Percentiles rank a stretch among this genome's conserved stretches.
Conservation (phyloP, 306 rosid genomes). For the Vachellia collinsii region DNA sequence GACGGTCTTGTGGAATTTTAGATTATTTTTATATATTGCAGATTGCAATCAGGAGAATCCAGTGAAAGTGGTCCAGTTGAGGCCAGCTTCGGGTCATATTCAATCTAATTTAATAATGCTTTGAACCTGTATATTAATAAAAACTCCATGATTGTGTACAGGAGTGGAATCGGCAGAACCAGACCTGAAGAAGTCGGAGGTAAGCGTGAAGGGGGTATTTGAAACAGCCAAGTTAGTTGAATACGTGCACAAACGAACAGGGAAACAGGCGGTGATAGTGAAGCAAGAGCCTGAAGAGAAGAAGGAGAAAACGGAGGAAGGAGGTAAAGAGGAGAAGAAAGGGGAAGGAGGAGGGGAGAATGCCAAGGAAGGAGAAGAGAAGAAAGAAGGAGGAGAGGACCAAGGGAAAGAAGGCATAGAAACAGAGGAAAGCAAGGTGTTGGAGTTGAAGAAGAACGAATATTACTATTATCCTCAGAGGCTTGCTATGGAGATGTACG, state of each 20-base stretch:
- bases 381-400: constrained; percentile 26
- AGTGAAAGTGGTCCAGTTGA: constrained; percentile 34
- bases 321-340: constrained; percentile 37
- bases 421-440: constrained; percentile 44
- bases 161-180: constrained; percentile 87
- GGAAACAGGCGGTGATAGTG: constrained; percentile 74
- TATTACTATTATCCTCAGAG: constrained; percentile 53
- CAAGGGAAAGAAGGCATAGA: not conserved
- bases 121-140: not conserved
- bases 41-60: constrained; percentile 4
- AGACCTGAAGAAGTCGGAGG: constrained; percentile 80
- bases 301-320: constrained; percentile 46
- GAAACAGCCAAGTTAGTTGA: constrained; percentile 65
- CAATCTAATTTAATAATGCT: constrained; percentile 14
- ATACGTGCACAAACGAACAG: constrained; percentile 70
- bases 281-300: constrained; percentile 62
- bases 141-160: constrained; percentile 36
- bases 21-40: constrained; percentile 28
- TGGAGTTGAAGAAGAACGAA: constrained; percentile 64
- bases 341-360: constrained; percentile 37
- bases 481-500: constrained; percentile 51
- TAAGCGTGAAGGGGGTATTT: constrained; percentile 77
- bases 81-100: constrained; percentile 13
- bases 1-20: not conserved
- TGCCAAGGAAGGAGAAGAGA: constrained; percentile 1